These are phyloP conservation scores for Botrytis porri DNA, from an alignment of 2,329 filamentous ascomycete species.

Conservation along the genomic window DNA sequence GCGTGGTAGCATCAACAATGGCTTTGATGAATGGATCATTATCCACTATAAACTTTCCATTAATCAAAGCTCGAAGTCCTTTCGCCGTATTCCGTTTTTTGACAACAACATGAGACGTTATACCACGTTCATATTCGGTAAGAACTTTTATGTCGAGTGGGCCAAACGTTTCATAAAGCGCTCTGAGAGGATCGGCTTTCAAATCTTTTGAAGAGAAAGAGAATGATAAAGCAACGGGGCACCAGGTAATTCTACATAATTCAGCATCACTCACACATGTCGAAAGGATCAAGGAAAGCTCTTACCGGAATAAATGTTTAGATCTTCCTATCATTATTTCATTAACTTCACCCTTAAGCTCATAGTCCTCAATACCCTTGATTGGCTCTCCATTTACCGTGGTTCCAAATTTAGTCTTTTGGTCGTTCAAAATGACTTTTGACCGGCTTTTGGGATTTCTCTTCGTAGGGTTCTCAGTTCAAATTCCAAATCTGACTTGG, in stretches of 20 bases:
- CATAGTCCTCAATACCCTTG: slow-evolving; percentile 54
- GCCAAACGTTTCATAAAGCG: slow-evolving; percentile 66
- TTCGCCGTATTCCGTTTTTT: slow-evolving; percentile 88
- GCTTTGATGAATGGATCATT: slow-evolving; percentile 69
- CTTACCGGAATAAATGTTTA: slow-evolving; percentile 58
- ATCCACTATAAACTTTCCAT: slow-evolving; percentile 71
- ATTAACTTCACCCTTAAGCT: slow-evolving; percentile 57
- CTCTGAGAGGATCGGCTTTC: slow-evolving; percentile 61
- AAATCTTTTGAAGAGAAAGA: slow-evolving; percentile 70
- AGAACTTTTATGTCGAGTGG: slow-evolving; percentile 86
- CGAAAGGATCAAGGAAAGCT: neutral
- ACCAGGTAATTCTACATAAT: slow-evolving; percentile 68
- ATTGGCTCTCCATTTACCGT: slow-evolving; percentile 70
- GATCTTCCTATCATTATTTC: slow-evolving; percentile 71
- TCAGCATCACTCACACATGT: slow-evolving; percentile 18
- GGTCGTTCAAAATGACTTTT: slow-evolving; percentile 70
- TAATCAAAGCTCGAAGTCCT: slow-evolving; percentile 80
- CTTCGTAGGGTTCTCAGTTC: slow-evolving; percentile 19
- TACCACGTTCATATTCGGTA: slow-evolving; percentile 63
- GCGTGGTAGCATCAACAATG: slow-evolving; percentile 53
- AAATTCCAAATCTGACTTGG: slow-evolving; percentile 11
- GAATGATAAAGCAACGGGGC: slow-evolving; percentile 76
- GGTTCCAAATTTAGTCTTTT: slow-evolving; percentile 82
- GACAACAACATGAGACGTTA: slow-evolving; percentile 84
- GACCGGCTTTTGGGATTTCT: slow-evolving; percentile 49